Evolutionary conservation across 495 filamentous ascomycete species (phyloP).

Genomic region (Lasiosphaeria ovina): DNA sequence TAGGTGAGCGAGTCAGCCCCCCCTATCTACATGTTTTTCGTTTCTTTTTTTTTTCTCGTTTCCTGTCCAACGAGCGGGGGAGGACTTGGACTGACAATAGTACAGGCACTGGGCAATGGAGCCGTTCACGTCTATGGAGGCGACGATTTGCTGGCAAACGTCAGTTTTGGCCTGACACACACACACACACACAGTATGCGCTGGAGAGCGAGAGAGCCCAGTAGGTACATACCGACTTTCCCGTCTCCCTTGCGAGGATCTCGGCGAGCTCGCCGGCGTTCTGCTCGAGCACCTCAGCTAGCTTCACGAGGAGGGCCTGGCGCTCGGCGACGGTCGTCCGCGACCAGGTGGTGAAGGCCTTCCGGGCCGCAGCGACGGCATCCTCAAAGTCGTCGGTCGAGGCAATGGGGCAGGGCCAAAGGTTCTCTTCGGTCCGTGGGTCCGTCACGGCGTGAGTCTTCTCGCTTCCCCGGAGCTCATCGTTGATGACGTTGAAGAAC

Average conservation of each 20-base stretch:
- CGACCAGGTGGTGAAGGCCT: conserved; percentile 47
- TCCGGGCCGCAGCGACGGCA: conserved; percentile 45
- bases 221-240: conserved; percentile 33
- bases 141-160: conserved; percentile 19
- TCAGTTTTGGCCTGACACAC: not conserved
- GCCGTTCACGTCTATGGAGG: conserved; percentile 28
- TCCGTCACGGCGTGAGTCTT: conserved; percentile 40
- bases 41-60: not conserved
- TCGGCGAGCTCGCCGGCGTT: conserved; percentile 36
- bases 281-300: conserved; percentile 40
- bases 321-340: conserved; percentile 45
- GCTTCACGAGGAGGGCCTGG: conserved; percentile 52
- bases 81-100: conserved; percentile 17
- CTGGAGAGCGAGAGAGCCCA: not conserved
- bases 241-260: conserved; percentile 41
- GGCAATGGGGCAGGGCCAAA: conserved; percentile 47
- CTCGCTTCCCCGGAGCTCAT: conserved; percentile 37
- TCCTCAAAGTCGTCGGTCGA: conserved; percentile 48
- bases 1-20: not conserved
- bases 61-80: no score
- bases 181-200: no score
- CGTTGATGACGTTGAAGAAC: conserved; percentile 49
- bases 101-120: conserved; percentile 25
- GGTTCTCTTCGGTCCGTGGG: conserved; percentile 46
- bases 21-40: not conserved